Percentiles rank a stretch among this genome's conserved stretches.
phyloP scores from a whole-genome alignment of 2,329 filamentous ascomycete species.

The Hymenotorrendiella dingleyae region DNA sequence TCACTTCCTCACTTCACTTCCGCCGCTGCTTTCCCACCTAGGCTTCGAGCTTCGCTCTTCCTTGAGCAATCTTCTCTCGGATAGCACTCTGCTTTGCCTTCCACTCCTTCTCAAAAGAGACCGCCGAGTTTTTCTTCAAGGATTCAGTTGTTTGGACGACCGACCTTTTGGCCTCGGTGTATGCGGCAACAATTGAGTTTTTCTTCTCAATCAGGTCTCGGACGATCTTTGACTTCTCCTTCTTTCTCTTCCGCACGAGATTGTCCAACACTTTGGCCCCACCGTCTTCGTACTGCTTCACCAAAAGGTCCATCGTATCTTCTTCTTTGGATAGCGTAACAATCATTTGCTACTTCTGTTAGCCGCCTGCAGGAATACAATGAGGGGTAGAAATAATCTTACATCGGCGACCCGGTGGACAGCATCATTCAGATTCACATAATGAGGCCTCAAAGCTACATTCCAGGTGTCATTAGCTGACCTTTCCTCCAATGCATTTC shows the following conservation, averaged over 20 bases:
- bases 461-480: slow-evolving; percentile 20
- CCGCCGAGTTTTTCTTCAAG: slow-evolving; percentile 13
- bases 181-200: slow-evolving; percentile 16
- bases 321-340: slow-evolving; percentile 26
- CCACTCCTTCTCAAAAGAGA: slow-evolving; percentile 22
- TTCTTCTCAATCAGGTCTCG: slow-evolving; percentile 16
- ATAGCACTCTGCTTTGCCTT: slow-evolving; percentile 20
- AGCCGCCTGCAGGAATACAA: slow-evolving; percentile 11
- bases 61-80: slow-evolving; percentile 15
- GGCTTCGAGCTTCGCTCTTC: slow-evolving; percentile 1
- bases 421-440: slow-evolving; percentile 20
- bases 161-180: slow-evolving; percentile 14
- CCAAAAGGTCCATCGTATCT: slow-evolving; percentile 24
- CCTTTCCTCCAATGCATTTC: slow-evolving; percentile 13
- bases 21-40: not conserved
- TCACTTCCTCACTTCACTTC: not conserved
- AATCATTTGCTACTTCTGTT: slow-evolving; percentile 26
- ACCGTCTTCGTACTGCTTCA: slow-evolving; percentile 26
- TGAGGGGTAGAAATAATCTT: slow-evolving; percentile 9
- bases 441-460: slow-evolving; percentile 27
- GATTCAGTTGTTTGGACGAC: slow-evolving; percentile 12
- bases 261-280: slow-evolving; percentile 21
- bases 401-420: slow-evolving; percentile 29
- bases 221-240: slow-evolving; percentile 14
- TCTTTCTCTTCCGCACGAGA: slow-evolving; percentile 13